phyloP scores from a whole-genome alignment of 306 rosid genomes.

The Inga leiocalycina region DNA sequence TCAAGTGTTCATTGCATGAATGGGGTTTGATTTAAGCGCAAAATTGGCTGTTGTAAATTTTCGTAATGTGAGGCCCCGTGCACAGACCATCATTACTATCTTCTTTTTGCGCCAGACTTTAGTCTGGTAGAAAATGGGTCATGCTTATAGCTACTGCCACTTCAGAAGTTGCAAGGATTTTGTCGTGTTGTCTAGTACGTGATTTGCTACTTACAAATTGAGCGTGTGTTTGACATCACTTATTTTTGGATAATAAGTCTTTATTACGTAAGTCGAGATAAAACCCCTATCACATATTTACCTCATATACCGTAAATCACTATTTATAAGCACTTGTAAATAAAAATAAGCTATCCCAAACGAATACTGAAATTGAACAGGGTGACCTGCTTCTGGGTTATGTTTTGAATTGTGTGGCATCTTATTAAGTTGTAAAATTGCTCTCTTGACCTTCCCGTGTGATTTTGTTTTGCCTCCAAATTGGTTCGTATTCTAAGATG shows the following conservation, averaged over 20 bases:
- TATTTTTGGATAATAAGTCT: no score
- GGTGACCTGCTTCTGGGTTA: not conserved
- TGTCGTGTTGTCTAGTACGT: not conserved
- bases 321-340: no score
- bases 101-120: not conserved
- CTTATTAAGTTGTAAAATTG: not conserved
- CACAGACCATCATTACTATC: not conserved
- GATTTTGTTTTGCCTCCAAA: no score
- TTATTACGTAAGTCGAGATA: no score
- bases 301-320: no score
- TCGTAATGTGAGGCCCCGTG: not conserved
- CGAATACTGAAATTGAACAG: not conserved
- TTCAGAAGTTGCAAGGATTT: not conserved
- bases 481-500: not conserved
- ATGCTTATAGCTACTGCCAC: not conserved
- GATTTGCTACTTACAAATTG: not conserved
- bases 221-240: no score
- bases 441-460: not conserved
- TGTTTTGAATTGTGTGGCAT: not conserved
- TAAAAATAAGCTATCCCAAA: no score
- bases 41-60: not conserved
- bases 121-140: not conserved
- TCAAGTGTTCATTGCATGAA: not conserved
- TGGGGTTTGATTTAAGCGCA: not conserved
- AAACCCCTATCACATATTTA: no score